Conservation (phyloP, 31 red algal genomes). For the Odonthalia washingtoniensis region DNA sequence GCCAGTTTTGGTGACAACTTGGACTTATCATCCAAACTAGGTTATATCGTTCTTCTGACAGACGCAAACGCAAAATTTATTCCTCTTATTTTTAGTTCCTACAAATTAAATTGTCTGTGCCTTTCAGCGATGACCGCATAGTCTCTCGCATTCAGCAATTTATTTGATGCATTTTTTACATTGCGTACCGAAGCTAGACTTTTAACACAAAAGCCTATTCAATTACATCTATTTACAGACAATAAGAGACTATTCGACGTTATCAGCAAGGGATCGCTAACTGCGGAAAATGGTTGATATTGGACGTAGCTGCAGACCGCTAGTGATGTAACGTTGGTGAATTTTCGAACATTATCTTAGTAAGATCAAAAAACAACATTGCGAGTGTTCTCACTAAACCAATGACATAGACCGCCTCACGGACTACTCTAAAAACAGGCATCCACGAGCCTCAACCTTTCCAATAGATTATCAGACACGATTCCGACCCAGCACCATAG, state of each 20-base stretch:
- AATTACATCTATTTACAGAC: not conserved
- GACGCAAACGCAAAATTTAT: not conserved
- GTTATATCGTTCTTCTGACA: not conserved
- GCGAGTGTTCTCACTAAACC: no score
- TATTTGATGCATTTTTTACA: constrained; percentile 2
- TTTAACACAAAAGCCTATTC: not conserved
- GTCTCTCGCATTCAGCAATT: constrained; percentile 25
- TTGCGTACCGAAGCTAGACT: not conserved
- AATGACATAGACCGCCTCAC: no score
- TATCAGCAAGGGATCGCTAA: constrained; percentile 9
- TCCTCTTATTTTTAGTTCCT: constrained; percentile 14
- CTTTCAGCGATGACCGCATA: constrained; percentile 25
- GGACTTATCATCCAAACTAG: constrained; percentile 1
- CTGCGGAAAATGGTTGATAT: constrained; percentile 19
- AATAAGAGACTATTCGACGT: constrained; percentile 8
- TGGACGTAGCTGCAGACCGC: constrained; percentile 10
- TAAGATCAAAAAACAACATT: not conserved
- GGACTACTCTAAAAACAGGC: no score
- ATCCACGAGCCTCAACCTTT: no score
- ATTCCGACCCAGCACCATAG: no score
- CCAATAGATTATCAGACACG: no score
- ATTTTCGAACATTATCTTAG: not conserved
- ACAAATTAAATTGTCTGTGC: not conserved
- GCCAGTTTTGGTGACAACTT: not conserved
- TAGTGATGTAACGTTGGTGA: not conserved